A percentile compares a stretch with the other conserved stretches of the same genome.
Evolutionary conservation across 345 rosid genomes (phyloP).

Genomic region (Durio zibethinus): DNA sequence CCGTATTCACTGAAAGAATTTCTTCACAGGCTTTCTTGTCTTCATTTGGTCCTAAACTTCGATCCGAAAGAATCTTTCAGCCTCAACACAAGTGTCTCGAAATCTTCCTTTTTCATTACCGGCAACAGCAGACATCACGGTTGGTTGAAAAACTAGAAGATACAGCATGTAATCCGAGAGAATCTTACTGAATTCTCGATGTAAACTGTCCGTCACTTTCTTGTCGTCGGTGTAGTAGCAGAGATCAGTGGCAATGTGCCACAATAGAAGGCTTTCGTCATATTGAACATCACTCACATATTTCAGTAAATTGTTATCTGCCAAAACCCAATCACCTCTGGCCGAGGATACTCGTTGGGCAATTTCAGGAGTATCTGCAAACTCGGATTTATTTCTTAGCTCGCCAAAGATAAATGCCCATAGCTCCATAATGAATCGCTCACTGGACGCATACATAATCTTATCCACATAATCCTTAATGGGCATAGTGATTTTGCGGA

Average conservation of each 20-base stretch:
- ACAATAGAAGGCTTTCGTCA: constrained; percentile 38
- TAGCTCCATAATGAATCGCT: too few relatives aligned
- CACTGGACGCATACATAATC: too few relatives aligned
- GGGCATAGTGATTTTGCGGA: too few relatives aligned
- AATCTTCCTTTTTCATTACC: constrained; percentile 45
- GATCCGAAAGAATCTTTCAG: constrained; percentile 32
- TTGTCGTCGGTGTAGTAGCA: constrained; percentile 14
- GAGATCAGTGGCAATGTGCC: constrained; percentile 64
- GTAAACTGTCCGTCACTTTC: neutral
- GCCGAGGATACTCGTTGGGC: constrained; percentile 44
- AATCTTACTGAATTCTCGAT: constrained; percentile 33
- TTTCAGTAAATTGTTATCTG: constrained; percentile 24
- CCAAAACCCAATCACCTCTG: constrained; percentile 55
- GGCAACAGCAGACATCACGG: constrained; percentile 42
- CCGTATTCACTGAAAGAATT: constrained; percentile 25
- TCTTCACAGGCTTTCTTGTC: constrained; percentile 12
- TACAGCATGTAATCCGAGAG: constrained; percentile 60
- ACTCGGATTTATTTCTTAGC: too few relatives aligned
- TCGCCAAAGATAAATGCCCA: too few relatives aligned
- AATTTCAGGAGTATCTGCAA: too few relatives aligned
- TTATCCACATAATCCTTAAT: constrained; percentile 34
- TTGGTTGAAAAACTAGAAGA: constrained; percentile 44
- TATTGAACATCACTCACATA: constrained; percentile 31
- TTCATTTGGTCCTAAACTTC: neutral
- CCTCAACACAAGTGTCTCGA: constrained; percentile 45